Evolutionary conservation across 1,284 basidiomycete species (phyloP).

Genomic region (Ceratobasidium sp.): DNA sequence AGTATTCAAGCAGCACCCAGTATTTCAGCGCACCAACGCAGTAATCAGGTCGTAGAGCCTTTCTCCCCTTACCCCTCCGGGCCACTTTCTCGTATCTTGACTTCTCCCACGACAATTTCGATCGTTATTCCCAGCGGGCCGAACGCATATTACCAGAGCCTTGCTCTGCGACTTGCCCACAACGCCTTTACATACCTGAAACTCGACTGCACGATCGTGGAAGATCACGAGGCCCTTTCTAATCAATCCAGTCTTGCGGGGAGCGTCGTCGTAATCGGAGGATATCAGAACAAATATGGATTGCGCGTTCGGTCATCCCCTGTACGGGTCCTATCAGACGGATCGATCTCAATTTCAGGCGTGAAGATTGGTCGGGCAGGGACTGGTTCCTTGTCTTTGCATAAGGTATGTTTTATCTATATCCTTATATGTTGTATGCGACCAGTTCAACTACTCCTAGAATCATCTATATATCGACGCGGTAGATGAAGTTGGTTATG

Average conservation of each 20-base stretch:
- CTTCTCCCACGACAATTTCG: constrained; percentile 30
- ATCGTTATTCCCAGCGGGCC: constrained; percentile 38
- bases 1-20: not conserved
- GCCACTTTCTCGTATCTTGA: constrained; percentile 45
- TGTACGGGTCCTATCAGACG: constrained; percentile 1
- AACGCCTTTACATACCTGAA: constrained; percentile 48
- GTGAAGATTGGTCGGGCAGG: constrained; percentile 6
- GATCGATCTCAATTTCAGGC: constrained; percentile 29
- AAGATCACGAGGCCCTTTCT: constrained; percentile 38
- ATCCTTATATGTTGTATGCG: not conserved
- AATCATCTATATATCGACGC: constrained; percentile 47
- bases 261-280: constrained; percentile 47
- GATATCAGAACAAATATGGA: constrained; percentile 44
- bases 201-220: constrained; percentile 45
- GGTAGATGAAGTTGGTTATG: constrained; percentile 45
- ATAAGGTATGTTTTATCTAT: not conserved
- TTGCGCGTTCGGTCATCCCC: not conserved
- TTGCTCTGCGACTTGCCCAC: constrained; percentile 46
- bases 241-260: not conserved
- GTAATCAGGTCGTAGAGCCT: not conserved
- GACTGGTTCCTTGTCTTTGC: constrained; percentile 31
- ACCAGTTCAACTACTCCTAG: not conserved
- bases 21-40: not conserved
- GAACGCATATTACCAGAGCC: constrained; percentile 8
- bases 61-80: constrained; percentile 27